These are phyloP conservation scores for Hanseniaspora gamundiae DNA, from an alignment of 1,139 yeast genomes.

Conservation along the genomic window DNA sequence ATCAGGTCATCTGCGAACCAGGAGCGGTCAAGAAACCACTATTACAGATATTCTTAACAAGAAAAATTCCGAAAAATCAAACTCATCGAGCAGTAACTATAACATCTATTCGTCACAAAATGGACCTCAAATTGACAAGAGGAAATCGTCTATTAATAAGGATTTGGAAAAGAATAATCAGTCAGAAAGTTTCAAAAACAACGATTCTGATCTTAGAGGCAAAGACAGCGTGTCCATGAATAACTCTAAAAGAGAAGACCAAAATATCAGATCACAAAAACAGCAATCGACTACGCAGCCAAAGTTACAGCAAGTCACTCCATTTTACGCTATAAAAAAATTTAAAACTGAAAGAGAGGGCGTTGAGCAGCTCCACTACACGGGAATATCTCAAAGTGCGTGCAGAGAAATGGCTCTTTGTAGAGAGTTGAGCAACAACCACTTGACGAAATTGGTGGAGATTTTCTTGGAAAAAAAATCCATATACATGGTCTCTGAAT, in stretches of 20 bases:
- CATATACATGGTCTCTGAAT: conserved; percentile 90
- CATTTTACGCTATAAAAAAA: conserved; percentile 74
- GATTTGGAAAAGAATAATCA: too few relatives aligned
- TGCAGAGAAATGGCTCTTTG: conserved; percentile 94
- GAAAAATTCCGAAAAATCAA: not conserved
- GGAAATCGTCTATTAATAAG: too few relatives aligned
- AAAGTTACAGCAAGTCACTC: conserved; percentile 13
- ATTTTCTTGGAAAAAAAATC: conserved; percentile 83
- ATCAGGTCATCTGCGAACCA: not conserved
- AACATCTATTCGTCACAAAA: too few relatives aligned
- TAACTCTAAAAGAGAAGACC: not conserved
- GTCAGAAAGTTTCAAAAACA: not conserved
- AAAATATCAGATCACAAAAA: not conserved
- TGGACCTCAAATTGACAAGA: too few relatives aligned
- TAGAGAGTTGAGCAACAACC: conserved; percentile 70
- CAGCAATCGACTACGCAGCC: not conserved
- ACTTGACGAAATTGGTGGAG: conserved; percentile 69
- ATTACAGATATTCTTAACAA: not conserved
- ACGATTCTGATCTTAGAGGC: not conserved
- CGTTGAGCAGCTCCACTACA: conserved; percentile 70
- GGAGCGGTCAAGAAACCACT: not conserved
- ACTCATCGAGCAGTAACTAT: not conserved
- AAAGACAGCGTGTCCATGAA: not conserved
- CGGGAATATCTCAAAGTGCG: conserved; percentile 94
- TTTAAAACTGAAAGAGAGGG: conserved; percentile 93